Base-by-base conservation (phyloP, 306 rosid genomes). In the Castanea mollissima region DNA sequence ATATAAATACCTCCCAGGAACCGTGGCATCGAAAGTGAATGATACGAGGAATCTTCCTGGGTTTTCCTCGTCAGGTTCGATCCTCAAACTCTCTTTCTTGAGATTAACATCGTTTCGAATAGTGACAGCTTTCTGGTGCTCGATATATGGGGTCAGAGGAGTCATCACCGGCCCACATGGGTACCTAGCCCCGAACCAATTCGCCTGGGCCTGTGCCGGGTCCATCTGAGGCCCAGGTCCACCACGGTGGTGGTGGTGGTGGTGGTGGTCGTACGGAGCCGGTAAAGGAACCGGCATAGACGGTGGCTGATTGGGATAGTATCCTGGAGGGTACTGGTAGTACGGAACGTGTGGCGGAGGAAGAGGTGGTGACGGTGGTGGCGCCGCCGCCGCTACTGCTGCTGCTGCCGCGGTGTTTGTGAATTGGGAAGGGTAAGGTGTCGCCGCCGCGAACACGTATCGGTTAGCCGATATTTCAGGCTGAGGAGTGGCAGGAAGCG, bases 41-140 rank as follows among this genome's bases (percentile, higher is more conserved):
- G 94, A 77, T 19, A 93, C 91, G 27, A 96, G 93, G 58, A 87
- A 90, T 32, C 76, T 72, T 16, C 97, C 98, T 1, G 94, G 85
- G 55, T 90, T 88, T 51, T 90, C 89, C 60, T 84, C 93, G 84
- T 96, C 99, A 2, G 90, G 82, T 8, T 88, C 99, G 64, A 93
- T 82, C 85, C 68, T 89, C 68, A 96, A 81, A 70, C 86, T 90
- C 89, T 96, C 99, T 87, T 90, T 96, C 96, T 90, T 96, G 69
- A 96, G 85, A 78, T 96, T 93, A 51, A 96, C 91, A 85, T 91
- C 99, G 64, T 91, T 96, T 67, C 93, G 84, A 41, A 96, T 96
- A 18, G 96, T 96, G 68, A 89, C 97, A 55, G 97, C 97, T 80
- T 96, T 93, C 94, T 90, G 97, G 29, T 96, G 94, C 85, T 96